Conservation (phyloP, 805 yeast genomes). For the Candida michaelii region DNA sequence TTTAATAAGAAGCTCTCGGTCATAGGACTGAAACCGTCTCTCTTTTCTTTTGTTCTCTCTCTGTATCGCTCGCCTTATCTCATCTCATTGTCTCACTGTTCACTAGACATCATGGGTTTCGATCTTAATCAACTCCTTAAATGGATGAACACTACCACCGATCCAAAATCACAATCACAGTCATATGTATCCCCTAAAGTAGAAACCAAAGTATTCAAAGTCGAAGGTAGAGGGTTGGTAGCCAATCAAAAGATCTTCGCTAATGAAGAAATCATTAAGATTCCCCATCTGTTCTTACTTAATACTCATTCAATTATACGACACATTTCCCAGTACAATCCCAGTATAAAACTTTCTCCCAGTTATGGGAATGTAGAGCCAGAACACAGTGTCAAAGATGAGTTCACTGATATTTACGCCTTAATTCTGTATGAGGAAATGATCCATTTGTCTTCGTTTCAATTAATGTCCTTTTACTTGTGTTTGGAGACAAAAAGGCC, state of each 20-base stretch:
- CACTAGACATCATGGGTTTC: background rate
- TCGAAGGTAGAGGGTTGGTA: slow-evolving; percentile 62
- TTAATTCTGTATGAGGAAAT: slow-evolving; percentile 33
- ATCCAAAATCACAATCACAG: background rate
- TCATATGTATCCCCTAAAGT: slow-evolving; percentile 11
- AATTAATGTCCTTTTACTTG: slow-evolving; percentile 52
- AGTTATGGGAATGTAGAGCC: slow-evolving; percentile 19
- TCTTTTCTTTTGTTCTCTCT: no score
- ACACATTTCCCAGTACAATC: slow-evolving; percentile 44
- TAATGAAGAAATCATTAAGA: slow-evolving; percentile 49
- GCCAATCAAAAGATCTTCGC: slow-evolving; percentile 36
- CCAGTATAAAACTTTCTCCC: slow-evolving; percentile 19
- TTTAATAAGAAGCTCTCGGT: no score
- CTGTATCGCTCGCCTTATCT: no score
- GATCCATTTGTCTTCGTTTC: slow-evolving; percentile 54
- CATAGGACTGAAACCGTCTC: no score
- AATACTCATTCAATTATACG: slow-evolving; percentile 53
- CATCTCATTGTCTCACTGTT: no score
- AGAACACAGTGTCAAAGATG: slow-evolving; percentile 19
- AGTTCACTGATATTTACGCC: slow-evolving; percentile 31
- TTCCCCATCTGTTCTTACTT: slow-evolving; percentile 58
- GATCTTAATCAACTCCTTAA: background rate
- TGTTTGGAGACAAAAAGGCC: slow-evolving; percentile 44
- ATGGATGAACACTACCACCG: slow-evolving; percentile 6
- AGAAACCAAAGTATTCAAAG: slow-evolving; percentile 1